These are phyloP conservation scores for Saturnispora bothae DNA, from an alignment of 805 yeast genomes.

Conservation along the genomic window DNA sequence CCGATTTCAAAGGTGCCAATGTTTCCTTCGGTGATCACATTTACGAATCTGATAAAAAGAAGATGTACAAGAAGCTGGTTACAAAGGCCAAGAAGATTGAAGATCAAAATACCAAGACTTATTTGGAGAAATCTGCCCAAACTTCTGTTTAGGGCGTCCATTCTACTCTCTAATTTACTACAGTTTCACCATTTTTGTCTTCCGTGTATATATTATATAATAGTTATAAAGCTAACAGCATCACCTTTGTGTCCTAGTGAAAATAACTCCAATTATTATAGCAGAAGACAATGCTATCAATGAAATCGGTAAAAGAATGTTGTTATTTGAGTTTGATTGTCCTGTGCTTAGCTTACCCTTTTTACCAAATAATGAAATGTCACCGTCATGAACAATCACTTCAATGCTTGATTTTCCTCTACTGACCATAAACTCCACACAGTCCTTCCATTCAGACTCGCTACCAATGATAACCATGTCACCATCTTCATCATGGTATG, in stretches of 20 bases:
- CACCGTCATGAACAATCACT: constrained; percentile 58
- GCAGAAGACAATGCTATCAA: constrained; percentile 50
- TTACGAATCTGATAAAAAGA: constrained; percentile 35
- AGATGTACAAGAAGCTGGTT: constrained; percentile 37
- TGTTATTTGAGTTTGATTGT: not conserved
- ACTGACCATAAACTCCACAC: constrained; percentile 46
- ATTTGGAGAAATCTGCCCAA: not conserved
- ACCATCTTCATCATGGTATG: constrained; percentile 77
- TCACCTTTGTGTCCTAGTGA: not conserved
- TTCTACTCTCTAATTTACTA: too few species aligned
- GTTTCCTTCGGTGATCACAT: constrained; percentile 43
- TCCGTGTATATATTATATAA: constrained; percentile 5
- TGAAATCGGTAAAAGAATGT: constrained; percentile 48
- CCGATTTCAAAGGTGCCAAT: constrained; percentile 49
- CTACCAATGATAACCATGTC: constrained; percentile 71
- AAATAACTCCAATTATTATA: constrained; percentile 41
- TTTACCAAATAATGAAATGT: constrained; percentile 25
- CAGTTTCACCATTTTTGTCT: too few species aligned
- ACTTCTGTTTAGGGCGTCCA: too few species aligned
- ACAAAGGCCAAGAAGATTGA: constrained; percentile 23
- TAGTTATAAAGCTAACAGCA: not conserved
- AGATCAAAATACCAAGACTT: constrained; percentile 10
- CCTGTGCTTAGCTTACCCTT: constrained; percentile 9
- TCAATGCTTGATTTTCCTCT: constrained; percentile 54
- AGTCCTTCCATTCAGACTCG: constrained; percentile 63